A percentile compares a stretch with the other conserved stretches of the same genome.
Conservation (phyloP, 2,329 filamentous ascomycete genomes). For the Cladosporium cucumerinum region DNA sequence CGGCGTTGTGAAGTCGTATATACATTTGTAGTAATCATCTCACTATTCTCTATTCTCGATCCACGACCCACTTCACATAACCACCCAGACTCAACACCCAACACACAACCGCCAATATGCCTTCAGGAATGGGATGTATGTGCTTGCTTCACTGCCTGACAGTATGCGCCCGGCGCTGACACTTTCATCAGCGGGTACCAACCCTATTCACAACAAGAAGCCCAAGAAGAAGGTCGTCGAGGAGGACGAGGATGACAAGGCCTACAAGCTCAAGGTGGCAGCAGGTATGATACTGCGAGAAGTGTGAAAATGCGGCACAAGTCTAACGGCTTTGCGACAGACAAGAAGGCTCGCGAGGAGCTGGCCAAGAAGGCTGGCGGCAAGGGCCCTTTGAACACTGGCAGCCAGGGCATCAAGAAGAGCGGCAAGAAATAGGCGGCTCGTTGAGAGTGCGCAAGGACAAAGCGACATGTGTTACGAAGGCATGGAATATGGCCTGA, state of each 20-base stretch:
- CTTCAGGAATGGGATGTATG: conserved; percentile 50
- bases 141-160: conserved; percentile 5
- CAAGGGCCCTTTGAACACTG: conserved; percentile 84
- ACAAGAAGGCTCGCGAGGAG: conserved; percentile 71
- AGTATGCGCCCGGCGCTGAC: neutral
- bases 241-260: conserved; percentile 81
- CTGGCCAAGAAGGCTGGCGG: conserved; percentile 80
- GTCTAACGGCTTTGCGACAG: conserved; percentile 29
- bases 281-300: conserved; percentile 60
- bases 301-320: neutral
- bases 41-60: neutral
- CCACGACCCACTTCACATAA: neutral
- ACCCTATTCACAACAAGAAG: conserved; percentile 67
- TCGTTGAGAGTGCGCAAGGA: neutral
- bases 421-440: conserved; percentile 81
- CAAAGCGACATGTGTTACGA: neutral
- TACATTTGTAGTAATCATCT: neutral
- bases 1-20: neutral
- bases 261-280: conserved; percentile 77
- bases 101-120: conserved; percentile 38
- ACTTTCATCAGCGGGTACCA: conserved; percentile 44
- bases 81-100: neutral
- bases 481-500: neutral
- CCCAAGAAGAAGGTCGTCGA: conserved; percentile 75
- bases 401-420: conserved; percentile 92